Percentiles rank a stretch among this genome's conserved stretches.
phyloP scores from a whole-genome alignment of 306 rosid species.

The Trichosanthes cucumerina region DNA sequence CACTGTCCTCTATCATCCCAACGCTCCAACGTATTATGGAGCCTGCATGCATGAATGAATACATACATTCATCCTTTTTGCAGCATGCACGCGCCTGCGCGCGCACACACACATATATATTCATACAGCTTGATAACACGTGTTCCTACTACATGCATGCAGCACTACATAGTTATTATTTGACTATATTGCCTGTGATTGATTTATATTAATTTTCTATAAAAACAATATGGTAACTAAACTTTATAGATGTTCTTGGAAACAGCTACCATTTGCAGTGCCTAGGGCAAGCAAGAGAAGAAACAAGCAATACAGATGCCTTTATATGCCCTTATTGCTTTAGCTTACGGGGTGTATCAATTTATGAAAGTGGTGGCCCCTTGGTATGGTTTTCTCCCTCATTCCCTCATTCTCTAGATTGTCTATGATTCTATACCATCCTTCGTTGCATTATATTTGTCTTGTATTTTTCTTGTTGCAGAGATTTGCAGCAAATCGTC shows the following conservation, averaged over 20 bases:
- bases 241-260: slow-evolving; percentile 18
- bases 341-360: slow-evolving; percentile 31
- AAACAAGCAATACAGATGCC: slow-evolving; percentile 12
- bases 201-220: neutral
- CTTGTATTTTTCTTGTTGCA: slow-evolving; percentile 29
- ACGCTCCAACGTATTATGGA: neutral
- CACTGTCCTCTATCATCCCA: neutral
- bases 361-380: slow-evolving; percentile 31
- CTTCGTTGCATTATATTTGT: neutral
- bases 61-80: neutral
- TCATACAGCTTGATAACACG: neutral
- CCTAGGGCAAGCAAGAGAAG: slow-evolving; percentile 31
- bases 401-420: slow-evolving; percentile 8
- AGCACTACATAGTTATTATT: neutral
- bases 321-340: slow-evolving; percentile 52
- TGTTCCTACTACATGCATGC: neutral
- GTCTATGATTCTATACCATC: neutral
- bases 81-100: too few species aligned
- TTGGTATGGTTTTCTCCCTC: slow-evolving; percentile 35
- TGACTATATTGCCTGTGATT: neutral
- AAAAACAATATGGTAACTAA: neutral
- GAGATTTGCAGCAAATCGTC: slow-evolving; percentile 39
- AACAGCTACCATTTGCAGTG: slow-evolving; percentile 75
- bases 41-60: neutral
- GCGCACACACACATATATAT: too few species aligned